Evolutionary conservation across 2,329 filamentous ascomycete species (phyloP).

Genomic region (Cladophialophora yegresii): DNA sequence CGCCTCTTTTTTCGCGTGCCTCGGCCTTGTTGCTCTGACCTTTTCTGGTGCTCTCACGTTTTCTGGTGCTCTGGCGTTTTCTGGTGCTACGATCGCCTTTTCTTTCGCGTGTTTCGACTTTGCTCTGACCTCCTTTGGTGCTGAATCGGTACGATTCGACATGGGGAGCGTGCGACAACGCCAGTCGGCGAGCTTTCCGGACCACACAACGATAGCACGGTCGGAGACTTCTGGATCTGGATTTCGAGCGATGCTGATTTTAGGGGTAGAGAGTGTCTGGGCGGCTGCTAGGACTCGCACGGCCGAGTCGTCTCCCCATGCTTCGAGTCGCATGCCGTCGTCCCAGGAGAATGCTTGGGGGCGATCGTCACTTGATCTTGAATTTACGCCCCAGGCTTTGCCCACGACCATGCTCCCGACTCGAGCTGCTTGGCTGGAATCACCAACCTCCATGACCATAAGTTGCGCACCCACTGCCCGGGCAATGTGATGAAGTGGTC

Average conservation of each 20-base stretch:
- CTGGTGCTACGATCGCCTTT: background rate
- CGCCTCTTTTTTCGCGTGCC: background rate
- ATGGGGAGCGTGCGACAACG: constrained; percentile 3
- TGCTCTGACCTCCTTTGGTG: background rate
- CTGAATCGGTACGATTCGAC: background rate
- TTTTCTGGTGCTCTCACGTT: background rate
- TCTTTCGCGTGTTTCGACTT: background rate
- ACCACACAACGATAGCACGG: constrained; percentile 25
- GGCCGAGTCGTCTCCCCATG: constrained; percentile 33
- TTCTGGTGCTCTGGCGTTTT: too few relatives aligned
- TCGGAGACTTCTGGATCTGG: constrained; percentile 14
- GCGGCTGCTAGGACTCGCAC: constrained; percentile 8
- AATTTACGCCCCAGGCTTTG: background rate
- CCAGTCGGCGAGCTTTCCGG: constrained; percentile 17
- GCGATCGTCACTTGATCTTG: background rate
- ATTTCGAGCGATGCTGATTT: background rate
- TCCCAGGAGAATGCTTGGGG: background rate
- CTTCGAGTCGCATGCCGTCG: constrained; percentile 18
- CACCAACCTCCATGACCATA: constrained; percentile 71
- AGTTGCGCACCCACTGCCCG: constrained; percentile 54
- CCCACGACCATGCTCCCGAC: constrained; percentile 51
- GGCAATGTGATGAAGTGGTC: constrained; percentile 61
- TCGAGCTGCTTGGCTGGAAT: constrained; percentile 65
- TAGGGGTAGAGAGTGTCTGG: background rate
- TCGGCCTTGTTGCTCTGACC: background rate